Evolutionary conservation across 2,329 filamentous ascomycete species (phyloP).

Genomic region (Escovopsis weberi): DNA sequence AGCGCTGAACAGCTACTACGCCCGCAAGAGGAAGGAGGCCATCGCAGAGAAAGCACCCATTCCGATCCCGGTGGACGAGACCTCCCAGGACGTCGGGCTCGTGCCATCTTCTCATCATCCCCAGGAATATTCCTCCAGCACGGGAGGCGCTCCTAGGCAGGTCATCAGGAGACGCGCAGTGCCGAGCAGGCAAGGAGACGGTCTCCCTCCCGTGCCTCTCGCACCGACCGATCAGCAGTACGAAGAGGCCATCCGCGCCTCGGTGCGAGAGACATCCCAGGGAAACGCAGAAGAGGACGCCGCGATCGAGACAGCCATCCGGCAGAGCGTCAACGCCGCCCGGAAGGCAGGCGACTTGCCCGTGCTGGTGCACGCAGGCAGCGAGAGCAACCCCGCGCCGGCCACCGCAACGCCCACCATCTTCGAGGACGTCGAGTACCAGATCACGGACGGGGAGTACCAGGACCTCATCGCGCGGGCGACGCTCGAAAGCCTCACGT

Average conservation of each 20-base stretch:
- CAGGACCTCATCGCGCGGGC: conserved; percentile 41
- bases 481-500: conserved; percentile 34
- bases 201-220: no score
- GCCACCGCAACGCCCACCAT: conserved; percentile 15
- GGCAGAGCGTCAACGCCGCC: conserved; percentile 51
- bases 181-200: no score
- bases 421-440: conserved; percentile 25
- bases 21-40: conserved; percentile 33
- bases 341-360: conserved; percentile 16
- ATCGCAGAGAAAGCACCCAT: conserved; percentile 19
- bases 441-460: conserved; percentile 43
- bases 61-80: background rate
- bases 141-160: conserved; percentile 4
- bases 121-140: background rate
- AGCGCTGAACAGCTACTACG: conserved; percentile 46
- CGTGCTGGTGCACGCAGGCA: conserved; percentile 6
- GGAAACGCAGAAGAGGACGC: conserved; percentile 57
- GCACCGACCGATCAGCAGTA: conserved; percentile 41
- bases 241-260: conserved; percentile 56
- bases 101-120: no score
- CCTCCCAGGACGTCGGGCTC: conserved; percentile 1
- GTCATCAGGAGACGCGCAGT: no score
- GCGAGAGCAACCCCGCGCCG: no score
- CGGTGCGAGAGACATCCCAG: conserved; percentile 54
- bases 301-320: conserved; percentile 57